Evolutionary conservation across 345 rosid species (phyloP), one percentile per base, ranked within the genome.

Genomic region (Noccaea caerulescens): DNA sequence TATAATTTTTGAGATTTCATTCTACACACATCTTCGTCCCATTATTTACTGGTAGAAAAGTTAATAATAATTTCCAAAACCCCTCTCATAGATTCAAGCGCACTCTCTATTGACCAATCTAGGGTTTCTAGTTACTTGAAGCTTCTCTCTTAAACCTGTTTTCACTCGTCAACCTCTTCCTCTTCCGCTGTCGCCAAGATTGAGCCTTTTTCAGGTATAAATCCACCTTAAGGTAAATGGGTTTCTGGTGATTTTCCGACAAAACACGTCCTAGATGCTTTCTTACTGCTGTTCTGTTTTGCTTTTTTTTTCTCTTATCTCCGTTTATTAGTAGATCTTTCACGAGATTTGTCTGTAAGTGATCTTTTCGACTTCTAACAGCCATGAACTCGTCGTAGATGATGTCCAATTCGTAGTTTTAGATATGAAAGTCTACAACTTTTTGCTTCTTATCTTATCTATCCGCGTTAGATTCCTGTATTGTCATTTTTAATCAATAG

Each of bases 101-200:
- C 46, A 43, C 61, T n/a, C 54, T 68, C 38, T 33, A 6, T 68
- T 68, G 69, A 53, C 79, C 57, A 61, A 68, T 61, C 72, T 68
- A 69, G 74, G 74, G 79, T 37, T 68, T 53, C 69, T 68, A 12
- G 58, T 32, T 43, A 55, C 58, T 54, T 46, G 5, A 64, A 73
- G 36, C 65, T 63, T 59, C 37, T 61, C 37, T 61, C 43, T 61
- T 56, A 64, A 55, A 64, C 72, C 59, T 65, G 44, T 72, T 43
- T 43, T 72, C 23, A 43, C 56, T 63, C 32, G 13, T 62, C 67
- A 14, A 13, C 56, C 64, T 38, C 71, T 58, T 38, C 63, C 49
- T 42, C 72, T 56, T 41, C 66, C 50, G 30, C 63, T 75, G 37
- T 67, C 73, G 12, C 34, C 49, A 59, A 67, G 69, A 14, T 25